Evolutionary conservation across 2,329 filamentous ascomycete species (phyloP).

Genomic region (Curvularia hawaiiensis): DNA sequence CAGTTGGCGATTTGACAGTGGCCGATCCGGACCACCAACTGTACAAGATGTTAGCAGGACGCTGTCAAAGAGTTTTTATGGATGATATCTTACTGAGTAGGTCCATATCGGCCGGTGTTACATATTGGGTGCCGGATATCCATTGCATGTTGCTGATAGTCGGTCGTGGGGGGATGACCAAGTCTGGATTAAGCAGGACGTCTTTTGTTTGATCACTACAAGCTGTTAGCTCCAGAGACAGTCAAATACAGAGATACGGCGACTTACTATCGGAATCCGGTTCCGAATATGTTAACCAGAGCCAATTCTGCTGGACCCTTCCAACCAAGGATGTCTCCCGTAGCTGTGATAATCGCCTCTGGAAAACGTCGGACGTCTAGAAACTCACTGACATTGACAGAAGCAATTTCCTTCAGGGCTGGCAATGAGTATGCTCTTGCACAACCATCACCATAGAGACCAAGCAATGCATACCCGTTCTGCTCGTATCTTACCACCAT

Average conservation of each 20-base stretch:
- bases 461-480: constrained; percentile 78
- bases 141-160: constrained; percentile 96
- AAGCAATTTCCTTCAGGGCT: constrained; percentile 80
- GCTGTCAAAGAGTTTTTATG: neutral
- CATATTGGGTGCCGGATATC: constrained; percentile 92
- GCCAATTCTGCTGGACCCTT: constrained; percentile 85
- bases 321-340: constrained; percentile 87
- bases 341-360: constrained; percentile 72
- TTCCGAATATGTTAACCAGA: constrained; percentile 83
- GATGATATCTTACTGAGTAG: constrained; percentile 63
- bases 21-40: constrained; percentile 85
- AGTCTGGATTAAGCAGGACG: constrained; percentile 76
- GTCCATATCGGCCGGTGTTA: constrained; percentile 87
- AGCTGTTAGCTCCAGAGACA: constrained; percentile 12
- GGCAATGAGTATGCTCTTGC: constrained; percentile 87
- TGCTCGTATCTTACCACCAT: constrained; percentile 75
- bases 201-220: constrained; percentile 63
- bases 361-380: constrained; percentile 75
- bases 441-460: constrained; percentile 81
- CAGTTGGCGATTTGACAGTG: constrained; percentile 86
- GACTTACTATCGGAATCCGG: constrained; percentile 66
- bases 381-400: constrained; percentile 65
- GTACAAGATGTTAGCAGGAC: constrained; percentile 6
- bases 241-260: neutral
- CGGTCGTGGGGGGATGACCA: constrained; percentile 76